Evolutionary conservation across 2,329 filamentous ascomycete species (phyloP).

Genomic region (Davidsoniella australis): DNA sequence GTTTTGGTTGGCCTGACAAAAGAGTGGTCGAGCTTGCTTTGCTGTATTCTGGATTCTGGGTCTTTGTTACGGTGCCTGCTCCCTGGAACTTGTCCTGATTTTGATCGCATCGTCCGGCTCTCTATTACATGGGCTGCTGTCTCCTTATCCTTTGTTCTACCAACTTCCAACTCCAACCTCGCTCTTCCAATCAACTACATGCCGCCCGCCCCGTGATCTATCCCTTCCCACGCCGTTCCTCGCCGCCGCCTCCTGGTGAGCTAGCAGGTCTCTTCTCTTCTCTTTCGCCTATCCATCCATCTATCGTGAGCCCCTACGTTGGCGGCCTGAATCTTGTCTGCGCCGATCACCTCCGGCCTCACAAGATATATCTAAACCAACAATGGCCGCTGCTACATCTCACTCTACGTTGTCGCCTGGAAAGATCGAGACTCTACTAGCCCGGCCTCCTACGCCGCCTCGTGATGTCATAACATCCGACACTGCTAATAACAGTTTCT

Average conservation of each 20-base stretch:
- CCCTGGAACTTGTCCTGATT: background rate
- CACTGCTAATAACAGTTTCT: background rate
- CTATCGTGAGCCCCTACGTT: background rate
- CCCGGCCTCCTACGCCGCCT: slow-evolving; percentile 52
- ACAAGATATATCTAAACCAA: background rate
- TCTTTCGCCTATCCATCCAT: background rate
- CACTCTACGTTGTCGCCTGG: background rate
- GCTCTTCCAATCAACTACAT: background rate
- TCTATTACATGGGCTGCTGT: background rate
- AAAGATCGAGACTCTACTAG: slow-evolving; percentile 30
- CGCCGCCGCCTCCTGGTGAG: background rate
- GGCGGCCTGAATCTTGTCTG: too few relatives aligned
- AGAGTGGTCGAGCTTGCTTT: background rate
- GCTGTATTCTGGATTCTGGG: background rate
- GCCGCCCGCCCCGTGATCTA: background rate
- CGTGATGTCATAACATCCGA: slow-evolving; percentile 23
- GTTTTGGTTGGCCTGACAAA: background rate
- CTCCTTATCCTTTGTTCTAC: background rate
- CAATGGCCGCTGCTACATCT: slow-evolving; percentile 4
- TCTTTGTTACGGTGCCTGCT: background rate
- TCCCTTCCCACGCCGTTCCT: background rate
- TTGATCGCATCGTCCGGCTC: background rate
- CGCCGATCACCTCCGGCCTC: background rate
- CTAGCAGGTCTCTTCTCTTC: background rate
- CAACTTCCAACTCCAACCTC: background rate